Percentiles rank a stretch among this genome's conserved stretches.
These are phyloP conservation scores for Trichocladium uniseriatum DNA, from an alignment of 495 filamentous ascomycete species.

Conservation along the genomic window DNA sequence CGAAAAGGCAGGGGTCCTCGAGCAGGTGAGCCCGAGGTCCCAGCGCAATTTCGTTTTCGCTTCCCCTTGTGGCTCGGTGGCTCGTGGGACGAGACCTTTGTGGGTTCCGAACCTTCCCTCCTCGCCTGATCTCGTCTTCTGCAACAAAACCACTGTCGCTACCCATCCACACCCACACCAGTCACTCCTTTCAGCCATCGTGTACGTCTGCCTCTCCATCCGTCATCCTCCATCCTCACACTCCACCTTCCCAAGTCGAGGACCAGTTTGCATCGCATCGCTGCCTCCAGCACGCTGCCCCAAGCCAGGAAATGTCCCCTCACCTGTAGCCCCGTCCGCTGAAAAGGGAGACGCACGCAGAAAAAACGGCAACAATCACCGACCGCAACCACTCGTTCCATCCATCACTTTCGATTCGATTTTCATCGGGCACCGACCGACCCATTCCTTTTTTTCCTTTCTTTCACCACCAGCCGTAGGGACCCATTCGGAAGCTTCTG, in stretches of 20 bases:
- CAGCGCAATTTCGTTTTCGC: constrained; percentile 29
- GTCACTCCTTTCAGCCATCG: constrained; percentile 24
- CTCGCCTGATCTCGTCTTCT: constrained; percentile 11
- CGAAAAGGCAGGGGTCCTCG: constrained; percentile 14
- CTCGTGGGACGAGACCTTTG: constrained; percentile 11
- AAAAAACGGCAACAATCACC: constrained; percentile 3
- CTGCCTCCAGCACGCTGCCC: constrained; percentile 13
- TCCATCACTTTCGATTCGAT: constrained; percentile 12
- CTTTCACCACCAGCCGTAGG: constrained; percentile 2
- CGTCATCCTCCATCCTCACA: constrained; percentile 9
- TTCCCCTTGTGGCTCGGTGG: constrained; percentile 14
- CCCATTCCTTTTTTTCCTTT: constrained; percentile 4
- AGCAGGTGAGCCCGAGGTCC: constrained; percentile 15
- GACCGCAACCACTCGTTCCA: constrained; percentile 19
- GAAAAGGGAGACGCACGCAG: constrained; percentile 15
- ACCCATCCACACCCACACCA: constrained; percentile 17
- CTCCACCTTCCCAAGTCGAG: constrained; percentile 9
- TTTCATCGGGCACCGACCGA: neutral
- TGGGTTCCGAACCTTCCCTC: constrained; percentile 11
- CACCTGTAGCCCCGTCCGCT: constrained; percentile 19
- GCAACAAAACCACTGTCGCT: constrained; percentile 27
- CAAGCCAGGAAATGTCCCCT: constrained; percentile 21
- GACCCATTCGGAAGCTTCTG: constrained; percentile 16
- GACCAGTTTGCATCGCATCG: constrained; percentile 3
- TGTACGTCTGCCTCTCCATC: constrained; percentile 4